Evolutionary conservation across 148 eudicot species (phyloP).

Genomic region (Silene latifolia): DNA sequence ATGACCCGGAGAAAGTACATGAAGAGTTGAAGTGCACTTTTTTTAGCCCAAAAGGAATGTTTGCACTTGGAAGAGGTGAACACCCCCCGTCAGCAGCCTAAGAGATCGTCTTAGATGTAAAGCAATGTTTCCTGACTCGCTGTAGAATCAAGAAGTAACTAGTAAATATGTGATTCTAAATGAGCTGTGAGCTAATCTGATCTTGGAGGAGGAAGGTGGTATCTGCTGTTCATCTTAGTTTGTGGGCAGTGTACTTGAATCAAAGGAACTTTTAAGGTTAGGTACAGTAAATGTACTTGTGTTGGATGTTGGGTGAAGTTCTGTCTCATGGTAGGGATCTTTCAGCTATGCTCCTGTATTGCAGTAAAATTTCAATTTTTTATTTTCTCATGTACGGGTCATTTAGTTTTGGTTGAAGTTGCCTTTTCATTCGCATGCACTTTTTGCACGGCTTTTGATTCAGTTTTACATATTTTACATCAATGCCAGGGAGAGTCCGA

Average conservation of each 20-base stretch:
- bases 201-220: background rate
- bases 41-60: background rate
- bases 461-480: background rate
- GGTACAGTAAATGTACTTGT: background rate
- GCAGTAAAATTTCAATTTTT: background rate
- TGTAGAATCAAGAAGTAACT: slow-evolving; percentile 7
- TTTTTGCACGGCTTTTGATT: background rate
- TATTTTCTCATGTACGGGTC: background rate
- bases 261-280: background rate
- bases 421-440: slow-evolving; percentile 1
- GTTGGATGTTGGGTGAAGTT: slow-evolving; percentile 2
- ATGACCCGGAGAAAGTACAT: background rate
- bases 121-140: background rate
- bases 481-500: slow-evolving; percentile 82
- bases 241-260: background rate
- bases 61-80: background rate
- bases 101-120: background rate
- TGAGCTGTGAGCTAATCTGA: background rate
- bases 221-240: background rate
- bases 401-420: background rate
- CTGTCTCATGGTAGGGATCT: slow-evolving; percentile 1
- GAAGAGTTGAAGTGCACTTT: background rate
- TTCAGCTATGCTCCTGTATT: background rate
- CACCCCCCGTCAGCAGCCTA: background rate
- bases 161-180: background rate